phyloP scores from a whole-genome alignment of 257 asterid genomes.

The Hygrophila difformis region DNA sequence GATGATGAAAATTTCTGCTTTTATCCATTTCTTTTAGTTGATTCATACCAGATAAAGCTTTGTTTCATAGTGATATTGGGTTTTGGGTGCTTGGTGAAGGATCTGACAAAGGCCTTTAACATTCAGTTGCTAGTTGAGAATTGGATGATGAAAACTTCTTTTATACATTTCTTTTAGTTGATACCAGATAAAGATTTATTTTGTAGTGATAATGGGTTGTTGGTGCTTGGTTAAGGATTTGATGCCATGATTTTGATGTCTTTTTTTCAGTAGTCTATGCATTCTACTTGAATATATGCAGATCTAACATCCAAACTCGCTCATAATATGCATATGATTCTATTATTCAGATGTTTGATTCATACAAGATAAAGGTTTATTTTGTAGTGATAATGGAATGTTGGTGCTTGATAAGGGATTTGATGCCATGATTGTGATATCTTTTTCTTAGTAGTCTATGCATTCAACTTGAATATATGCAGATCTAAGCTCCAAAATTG shows the following conservation, averaged over 20 bases:
- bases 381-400: not conserved
- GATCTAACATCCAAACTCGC: constrained; percentile 1
- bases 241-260: not conserved
- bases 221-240: not conserved
- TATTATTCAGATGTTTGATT: not conserved
- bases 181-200: too few relatives aligned
- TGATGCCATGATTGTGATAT: not conserved
- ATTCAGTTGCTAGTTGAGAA: not conserved
- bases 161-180: not conserved
- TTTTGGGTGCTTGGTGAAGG: too few relatives aligned
- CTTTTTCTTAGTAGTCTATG: not conserved
- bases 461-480: not conserved
- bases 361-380: too few relatives aligned
- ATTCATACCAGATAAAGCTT: not conserved
- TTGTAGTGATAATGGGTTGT: not conserved
- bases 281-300: not conserved
- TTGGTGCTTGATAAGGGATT: not conserved
- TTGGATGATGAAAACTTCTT: too few relatives aligned
- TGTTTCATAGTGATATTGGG: too few relatives aligned
- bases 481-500: not conserved
- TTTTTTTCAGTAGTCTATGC: not conserved
- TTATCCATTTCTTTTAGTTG: not conserved
- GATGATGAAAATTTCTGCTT: too few relatives aligned
- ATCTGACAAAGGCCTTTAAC: not conserved
- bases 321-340: not conserved